These are phyloP conservation scores for Acephala macrosclerotiorum DNA, from an alignment of 2,329 filamentous ascomycete species.

Conservation along the genomic window DNA sequence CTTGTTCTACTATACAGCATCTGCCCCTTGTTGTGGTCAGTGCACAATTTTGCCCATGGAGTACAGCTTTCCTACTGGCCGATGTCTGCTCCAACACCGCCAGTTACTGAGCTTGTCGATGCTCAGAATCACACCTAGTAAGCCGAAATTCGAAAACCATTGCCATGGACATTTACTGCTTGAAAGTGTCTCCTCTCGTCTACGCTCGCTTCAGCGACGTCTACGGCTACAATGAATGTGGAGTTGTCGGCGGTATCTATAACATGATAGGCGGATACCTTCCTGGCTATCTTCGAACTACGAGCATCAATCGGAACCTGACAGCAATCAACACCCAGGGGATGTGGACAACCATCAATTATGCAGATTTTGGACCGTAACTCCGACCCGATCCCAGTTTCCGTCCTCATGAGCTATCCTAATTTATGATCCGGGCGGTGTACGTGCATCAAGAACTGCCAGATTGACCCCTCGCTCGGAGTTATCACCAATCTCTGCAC, in stretches of 20 bases:
- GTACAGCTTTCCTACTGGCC: constrained; percentile 15
- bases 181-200: constrained; percentile 11
- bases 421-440: no score
- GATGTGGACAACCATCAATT: constrained; percentile 15
- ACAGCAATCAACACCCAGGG: not conserved
- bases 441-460: constrained; percentile 2
- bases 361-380: constrained; percentile 13
- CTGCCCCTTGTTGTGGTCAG: constrained; percentile 13
- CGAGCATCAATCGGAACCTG: not conserved
- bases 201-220: constrained; percentile 1
- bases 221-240: not conserved
- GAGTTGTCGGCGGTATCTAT: not conserved
- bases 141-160: not conserved
- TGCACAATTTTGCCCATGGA: constrained; percentile 8
- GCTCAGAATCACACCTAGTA: constrained; percentile 7
- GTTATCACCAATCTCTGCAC: constrained; percentile 14
- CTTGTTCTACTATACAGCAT: not conserved
- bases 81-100: constrained; percentile 8
- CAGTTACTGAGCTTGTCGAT: not conserved
- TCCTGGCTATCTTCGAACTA: not conserved
- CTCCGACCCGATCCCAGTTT: not conserved
- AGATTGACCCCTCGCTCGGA: no score
- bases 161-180: not conserved
- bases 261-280: not conserved
- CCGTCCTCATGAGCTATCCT: no score